Base-by-base conservation (phyloP, 2,329 filamentous ascomycete genomes). In the Aspergillus nomiae region DNA sequence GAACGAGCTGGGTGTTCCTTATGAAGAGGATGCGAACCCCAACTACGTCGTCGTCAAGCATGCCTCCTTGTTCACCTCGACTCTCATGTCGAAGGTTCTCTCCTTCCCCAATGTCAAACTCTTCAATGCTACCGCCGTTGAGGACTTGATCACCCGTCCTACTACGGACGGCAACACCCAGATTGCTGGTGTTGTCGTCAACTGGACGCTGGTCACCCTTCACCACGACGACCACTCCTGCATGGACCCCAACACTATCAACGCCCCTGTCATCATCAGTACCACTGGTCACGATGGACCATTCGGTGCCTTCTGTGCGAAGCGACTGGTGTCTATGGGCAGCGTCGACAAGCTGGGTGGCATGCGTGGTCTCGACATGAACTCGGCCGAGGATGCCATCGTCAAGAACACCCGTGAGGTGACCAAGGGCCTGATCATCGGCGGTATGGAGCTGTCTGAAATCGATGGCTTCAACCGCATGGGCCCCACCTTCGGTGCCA, bases 181-280 rank as follows among this genome's bases (percentile, higher is more conserved):
- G 2, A 89, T 97, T 68, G 91, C 92, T 10, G 93, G 93, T 72
- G 93, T 97, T 1, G 94, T 97, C 60, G 96, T 92, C 73, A 97
- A 97, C 86, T 97, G 93, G 93, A 97, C 93, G 1, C 86, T 97
- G 30, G 93, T 97, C 56, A 87, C 89, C 50, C 91, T 94, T 84
- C 90, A 94, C 78, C 91, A 94, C 78, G 90, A 93, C 75, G 91
- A 94, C 77, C 92, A 96, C 82, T 91, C 88, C 65, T 97, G 93
- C 89, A 96, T 97, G 93, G 94, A 97, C 78, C 93, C 93, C 70
- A 96, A 95, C 87, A 97, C 93, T 73, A 96, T 97, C 86, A 97
- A 96, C 76, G 92, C 92, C 0, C 92, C 93, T 1, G 79, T 97
- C 63, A 84, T 97, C 74, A 91, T 97, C 82, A 92, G 89, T 62